Conservation (phyloP, 176 grass and related monocot species). For the Oryza brachyantha region DNA sequence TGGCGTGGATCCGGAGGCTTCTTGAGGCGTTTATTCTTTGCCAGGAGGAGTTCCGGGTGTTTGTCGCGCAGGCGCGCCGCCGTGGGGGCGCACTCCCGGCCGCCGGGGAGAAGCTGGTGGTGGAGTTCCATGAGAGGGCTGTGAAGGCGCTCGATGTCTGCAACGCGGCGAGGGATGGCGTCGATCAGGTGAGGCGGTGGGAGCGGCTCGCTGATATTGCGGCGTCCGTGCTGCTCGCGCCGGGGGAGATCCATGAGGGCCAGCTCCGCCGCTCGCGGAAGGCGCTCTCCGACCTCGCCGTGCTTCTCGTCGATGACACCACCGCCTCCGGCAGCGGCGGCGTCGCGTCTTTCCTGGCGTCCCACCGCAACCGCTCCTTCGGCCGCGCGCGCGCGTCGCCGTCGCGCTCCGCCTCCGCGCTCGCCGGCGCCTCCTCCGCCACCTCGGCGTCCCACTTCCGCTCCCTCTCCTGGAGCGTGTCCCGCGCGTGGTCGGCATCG, state of each 20-base stretch:
- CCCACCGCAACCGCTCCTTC: constrained; percentile 88
- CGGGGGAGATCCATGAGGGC: constrained; percentile 44
- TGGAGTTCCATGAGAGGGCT: constrained; percentile 80
- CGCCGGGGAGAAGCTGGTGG: constrained; percentile 52
- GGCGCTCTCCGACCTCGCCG: constrained; percentile 62
- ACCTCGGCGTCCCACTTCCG: constrained; percentile 64
- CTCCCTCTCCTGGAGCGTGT: constrained; percentile 93
- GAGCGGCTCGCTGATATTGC: constrained; percentile 73
- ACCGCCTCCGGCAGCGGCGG: constrained; percentile 40
- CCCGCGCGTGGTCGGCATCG: constrained; percentile 80
- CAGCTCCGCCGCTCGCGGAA: constrained; percentile 73
- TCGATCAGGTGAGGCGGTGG: constrained; percentile 73
- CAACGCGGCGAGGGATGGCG: constrained; percentile 82
- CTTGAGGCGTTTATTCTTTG: constrained; percentile 85
- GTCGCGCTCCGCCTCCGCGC: constrained; percentile 22
- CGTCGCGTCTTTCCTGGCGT: constrained; percentile 47
- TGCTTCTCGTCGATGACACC: constrained; percentile 74
- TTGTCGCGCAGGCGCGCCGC: constrained; percentile 63
- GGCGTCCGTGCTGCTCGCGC: constrained; percentile 49
- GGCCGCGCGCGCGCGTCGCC: constrained; percentile 54
- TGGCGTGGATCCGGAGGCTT: constrained; percentile 72
- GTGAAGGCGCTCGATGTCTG: constrained; percentile 95
- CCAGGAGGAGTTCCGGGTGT: constrained; percentile 76
- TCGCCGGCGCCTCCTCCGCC: not conserved
- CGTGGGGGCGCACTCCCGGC: constrained; percentile 37